These are phyloP conservation scores for Fraxinus albicans DNA, from an alignment of 305 asterid species.

Conservation along the genomic window DNA sequence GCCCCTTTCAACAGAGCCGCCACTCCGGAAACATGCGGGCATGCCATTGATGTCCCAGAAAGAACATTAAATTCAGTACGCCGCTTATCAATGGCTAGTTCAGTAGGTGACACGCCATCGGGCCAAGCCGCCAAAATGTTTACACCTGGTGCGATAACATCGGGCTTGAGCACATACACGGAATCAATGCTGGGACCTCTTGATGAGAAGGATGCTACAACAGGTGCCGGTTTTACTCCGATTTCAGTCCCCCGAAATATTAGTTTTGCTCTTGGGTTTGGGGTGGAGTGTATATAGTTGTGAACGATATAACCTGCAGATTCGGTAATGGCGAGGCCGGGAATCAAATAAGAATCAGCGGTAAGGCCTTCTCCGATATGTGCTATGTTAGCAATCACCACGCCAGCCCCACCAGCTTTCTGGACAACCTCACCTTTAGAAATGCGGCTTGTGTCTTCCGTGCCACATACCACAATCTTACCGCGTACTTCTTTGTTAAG, in stretches of 20 bases:
- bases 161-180: slow-evolving; percentile 56
- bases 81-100: slow-evolving; percentile 50
- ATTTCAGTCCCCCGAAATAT: slow-evolving; percentile 60
- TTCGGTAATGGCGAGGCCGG: slow-evolving; percentile 62
- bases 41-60: slow-evolving; percentile 91
- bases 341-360: slow-evolving; percentile 73
- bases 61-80: slow-evolving; percentile 61
- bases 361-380: slow-evolving; percentile 79
- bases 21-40: slow-evolving; percentile 84
- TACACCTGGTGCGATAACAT: slow-evolving; percentile 82
- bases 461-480: slow-evolving; percentile 75
- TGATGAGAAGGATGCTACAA: slow-evolving; percentile 80
- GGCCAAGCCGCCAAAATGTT: slow-evolving; percentile 93
- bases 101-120: slow-evolving; percentile 51
- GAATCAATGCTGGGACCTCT: slow-evolving; percentile 71
- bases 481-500: slow-evolving; percentile 57
- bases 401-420: slow-evolving; percentile 68
- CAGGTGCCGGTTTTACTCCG: slow-evolving; percentile 71
- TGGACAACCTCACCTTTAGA: slow-evolving; percentile 61
- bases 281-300: slow-evolving; percentile 42
- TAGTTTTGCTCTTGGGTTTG: slow-evolving; percentile 57
- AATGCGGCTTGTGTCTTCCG: slow-evolving; percentile 65
- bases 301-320: slow-evolving; percentile 39
- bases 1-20: slow-evolving; percentile 82
- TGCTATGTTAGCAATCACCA: slow-evolving; percentile 63